phyloP scores from a whole-genome alignment of 2,329 filamentous ascomycete genomes.

The Fusarium sp. region DNA sequence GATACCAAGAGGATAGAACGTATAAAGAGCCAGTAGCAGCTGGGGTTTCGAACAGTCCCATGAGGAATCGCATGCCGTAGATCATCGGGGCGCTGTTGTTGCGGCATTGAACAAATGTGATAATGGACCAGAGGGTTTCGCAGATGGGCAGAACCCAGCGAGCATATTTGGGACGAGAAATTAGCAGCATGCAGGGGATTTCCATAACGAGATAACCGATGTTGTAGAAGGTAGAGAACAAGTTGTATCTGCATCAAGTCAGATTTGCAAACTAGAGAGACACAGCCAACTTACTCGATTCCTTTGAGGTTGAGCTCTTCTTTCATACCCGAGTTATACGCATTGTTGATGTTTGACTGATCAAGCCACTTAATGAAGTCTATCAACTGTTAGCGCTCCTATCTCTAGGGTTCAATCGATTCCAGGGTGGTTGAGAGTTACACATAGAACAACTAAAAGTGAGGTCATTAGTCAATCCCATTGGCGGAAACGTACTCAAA shows the following conservation, averaged over 20 bases:
- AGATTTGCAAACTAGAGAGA: not conserved
- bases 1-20: conserved; percentile 49
- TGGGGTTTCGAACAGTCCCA: conserved; percentile 33
- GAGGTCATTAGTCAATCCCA: not conserved
- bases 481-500: too few species aligned
- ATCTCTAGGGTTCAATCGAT: not conserved
- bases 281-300: conserved; percentile 37
- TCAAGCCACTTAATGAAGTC: conserved; percentile 49
- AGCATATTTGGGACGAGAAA: conserved; percentile 34
- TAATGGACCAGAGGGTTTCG: conserved; percentile 25
- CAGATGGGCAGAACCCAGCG: conserved; percentile 26
- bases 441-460: not conserved
- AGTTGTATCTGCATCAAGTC: conserved; percentile 22
- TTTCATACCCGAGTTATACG: conserved; percentile 54
- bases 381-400: conserved; percentile 40
- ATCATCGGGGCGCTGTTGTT: conserved; percentile 21
- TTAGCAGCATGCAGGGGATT: conserved; percentile 42
- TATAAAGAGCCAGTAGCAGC: conserved; percentile 41
- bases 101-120: conserved; percentile 25
- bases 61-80: conserved; percentile 32
- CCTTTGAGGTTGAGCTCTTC: conserved; percentile 47
- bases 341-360: conserved; percentile 46
- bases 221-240: conserved; percentile 43
- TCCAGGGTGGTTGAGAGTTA: not conserved
- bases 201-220: conserved; percentile 42